These are phyloP conservation scores for Clonostachys sp. DNA, from an alignment of 2,329 filamentous ascomycete genomes.

Conservation along the genomic window DNA sequence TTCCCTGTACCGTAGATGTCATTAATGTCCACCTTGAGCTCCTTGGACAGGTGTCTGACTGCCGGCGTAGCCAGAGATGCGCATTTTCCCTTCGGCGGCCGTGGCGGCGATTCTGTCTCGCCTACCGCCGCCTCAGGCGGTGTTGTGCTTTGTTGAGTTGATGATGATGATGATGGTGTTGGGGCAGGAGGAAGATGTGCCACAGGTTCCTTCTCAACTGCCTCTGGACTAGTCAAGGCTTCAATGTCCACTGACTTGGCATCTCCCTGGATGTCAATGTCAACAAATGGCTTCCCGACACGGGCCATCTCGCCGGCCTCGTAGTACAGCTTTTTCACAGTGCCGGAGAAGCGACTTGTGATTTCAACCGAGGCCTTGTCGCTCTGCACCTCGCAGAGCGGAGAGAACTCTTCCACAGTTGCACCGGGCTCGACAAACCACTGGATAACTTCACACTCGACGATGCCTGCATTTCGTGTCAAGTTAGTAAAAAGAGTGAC, in stretches of 20 bases:
- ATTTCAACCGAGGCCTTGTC: slow-evolving; percentile 93
- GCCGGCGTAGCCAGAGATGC: slow-evolving; percentile 84
- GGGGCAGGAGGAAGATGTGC: slow-evolving; percentile 11
- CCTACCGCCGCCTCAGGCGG: slow-evolving; percentile 1
- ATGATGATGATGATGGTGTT: not conserved
- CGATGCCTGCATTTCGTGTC: slow-evolving; percentile 62
- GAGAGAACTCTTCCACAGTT: slow-evolving; percentile 95
- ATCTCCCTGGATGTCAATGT: slow-evolving; percentile 86
- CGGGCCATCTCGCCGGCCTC: slow-evolving; percentile 94
- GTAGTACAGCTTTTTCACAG: slow-evolving; percentile 95
- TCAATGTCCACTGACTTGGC: slow-evolving; percentile 41
- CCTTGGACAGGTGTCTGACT: slow-evolving; percentile 81
- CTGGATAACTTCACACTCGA: slow-evolving; percentile 97
- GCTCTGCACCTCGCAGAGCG: slow-evolving; percentile 95
- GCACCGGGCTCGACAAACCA: slow-evolving; percentile 98
- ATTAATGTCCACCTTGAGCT: slow-evolving; percentile 71
- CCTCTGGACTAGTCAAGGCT: slow-evolving; percentile 24
- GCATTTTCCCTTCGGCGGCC: slow-evolving; percentile 53
- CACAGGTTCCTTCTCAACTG: slow-evolving; percentile 16
- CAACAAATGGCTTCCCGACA: slow-evolving; percentile 89
- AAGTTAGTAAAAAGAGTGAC: not conserved
- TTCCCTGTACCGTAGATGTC: slow-evolving; percentile 81
- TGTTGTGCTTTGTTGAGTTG: not conserved
- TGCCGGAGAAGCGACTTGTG: slow-evolving; percentile 89
- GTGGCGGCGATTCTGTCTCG: slow-evolving; percentile 1